Base-by-base conservation (phyloP, 1,284 basidiomycete species). In the Malassezia brasiliensis region DNA sequence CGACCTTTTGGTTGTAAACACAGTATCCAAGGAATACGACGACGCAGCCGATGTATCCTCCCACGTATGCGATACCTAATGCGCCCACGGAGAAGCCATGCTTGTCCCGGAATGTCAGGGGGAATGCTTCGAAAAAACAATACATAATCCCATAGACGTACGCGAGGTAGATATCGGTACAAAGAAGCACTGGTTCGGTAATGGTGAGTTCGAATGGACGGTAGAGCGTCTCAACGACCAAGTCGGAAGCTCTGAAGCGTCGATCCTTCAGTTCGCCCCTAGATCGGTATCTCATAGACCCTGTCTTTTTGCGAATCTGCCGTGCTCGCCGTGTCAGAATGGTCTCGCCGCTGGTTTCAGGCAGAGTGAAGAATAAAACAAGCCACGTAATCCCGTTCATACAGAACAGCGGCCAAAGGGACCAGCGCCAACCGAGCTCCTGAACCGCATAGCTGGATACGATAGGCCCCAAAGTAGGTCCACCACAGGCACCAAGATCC, bases 371-470 rank as follows among this genome's bases (percentile, higher is more conserved):
- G 32, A 61, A 52, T 31, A 55, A 40, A 4, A 72, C 9, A 9
- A 63, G 11, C 19, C 75, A 54, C 1, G 54, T 52, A 12, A 68
- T 59, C 15, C 71, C 74, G 37, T 58, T 61, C n/a, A 69, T 51
- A 54, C 63, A 67, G 7, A 72, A 53, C 59, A 74, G 62, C 8
- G 65, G 61, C 67, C 68, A 76, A 53, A 59, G 17, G 0, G 57
- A 35, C 75, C 75, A 76, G 49, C 66, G 58, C 73, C 74, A 77
- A 3, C 67, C 67, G 9, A 66, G 57, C 5, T 53, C 51, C 34
- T 68, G 55, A 14, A 65, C 62, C 0, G 69, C 68, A 42, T 69
- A 76, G 9, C 63, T 60, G 4, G 64, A 53, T 17, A 75, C 48
- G 3, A 63, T 9, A 2, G 63, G 63, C 4, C 63, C 63, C 11